Percentiles rank a stretch among this genome's conserved stretches.
phyloP scores from a whole-genome alignment of 805 yeast species.

The Candida stauntonica region DNA sequence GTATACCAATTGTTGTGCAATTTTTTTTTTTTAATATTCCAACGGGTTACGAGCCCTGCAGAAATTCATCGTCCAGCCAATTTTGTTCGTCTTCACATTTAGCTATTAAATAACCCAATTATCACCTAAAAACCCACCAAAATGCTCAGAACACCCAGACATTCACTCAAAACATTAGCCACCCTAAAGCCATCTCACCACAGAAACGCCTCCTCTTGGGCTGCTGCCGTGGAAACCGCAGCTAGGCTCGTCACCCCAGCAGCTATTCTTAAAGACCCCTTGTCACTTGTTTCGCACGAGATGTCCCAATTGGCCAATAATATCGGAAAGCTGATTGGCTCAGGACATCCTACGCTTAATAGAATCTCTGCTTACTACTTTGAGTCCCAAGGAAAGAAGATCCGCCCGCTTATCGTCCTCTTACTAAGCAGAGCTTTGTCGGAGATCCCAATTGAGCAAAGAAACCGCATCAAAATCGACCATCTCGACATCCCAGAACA shows the following conservation, averaged over 20 bases:
- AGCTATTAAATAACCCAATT: too few species aligned
- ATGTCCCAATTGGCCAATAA: constrained; percentile 87
- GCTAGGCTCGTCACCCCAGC: constrained; percentile 70
- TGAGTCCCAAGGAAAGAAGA: constrained; percentile 94
- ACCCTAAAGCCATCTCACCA: neutral
- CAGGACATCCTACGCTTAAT: constrained; percentile 90
- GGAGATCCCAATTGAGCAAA: constrained; percentile 62
- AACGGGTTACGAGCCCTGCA: constrained; percentile 3
- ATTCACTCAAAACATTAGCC: neutral
- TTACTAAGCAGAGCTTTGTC: constrained; percentile 77
- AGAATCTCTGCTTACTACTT: constrained; percentile 93
- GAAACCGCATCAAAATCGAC: constrained; percentile 63
- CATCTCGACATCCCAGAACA: constrained; percentile 62
- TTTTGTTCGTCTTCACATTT: neutral
- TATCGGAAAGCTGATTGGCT: constrained; percentile 81
- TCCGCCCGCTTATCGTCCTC: constrained; percentile 85
- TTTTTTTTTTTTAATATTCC: neutral
- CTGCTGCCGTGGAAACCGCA: constrained; percentile 65
- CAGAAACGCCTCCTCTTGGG: constrained; percentile 30
- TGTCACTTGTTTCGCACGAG: constrained; percentile 85
- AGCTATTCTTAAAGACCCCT: constrained; percentile 66
- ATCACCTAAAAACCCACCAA: neutral
- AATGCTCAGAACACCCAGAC: constrained; percentile 8
- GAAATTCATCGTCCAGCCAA: neutral
- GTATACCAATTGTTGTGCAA: too few species aligned